Evolutionary conservation across 176 grass and related monocot genomes (phyloP).

Genomic region (Bolboschoenus planiculmis): DNA sequence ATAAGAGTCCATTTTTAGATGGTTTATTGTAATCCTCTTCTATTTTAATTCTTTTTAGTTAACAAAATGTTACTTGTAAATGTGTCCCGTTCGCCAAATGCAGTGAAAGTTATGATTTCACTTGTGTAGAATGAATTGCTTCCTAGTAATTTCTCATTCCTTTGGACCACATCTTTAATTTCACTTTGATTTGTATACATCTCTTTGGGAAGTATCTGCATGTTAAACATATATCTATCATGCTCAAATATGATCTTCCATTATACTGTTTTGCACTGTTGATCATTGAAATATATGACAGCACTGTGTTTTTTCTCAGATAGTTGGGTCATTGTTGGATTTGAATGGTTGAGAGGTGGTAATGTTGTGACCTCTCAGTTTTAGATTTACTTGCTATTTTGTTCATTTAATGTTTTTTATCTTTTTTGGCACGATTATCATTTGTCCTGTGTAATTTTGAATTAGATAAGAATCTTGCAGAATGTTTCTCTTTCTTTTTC

Average conservation of each 20-base stretch:
- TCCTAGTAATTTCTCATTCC: not conserved
- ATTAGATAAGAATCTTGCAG: not conserved
- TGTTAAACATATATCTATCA: not conserved
- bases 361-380: not conserved
- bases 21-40: constrained; percentile 10
- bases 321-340: not conserved
- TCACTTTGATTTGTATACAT: not conserved
- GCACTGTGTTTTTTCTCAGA: not conserved
- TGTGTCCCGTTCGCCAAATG: not conserved
- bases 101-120: not conserved
- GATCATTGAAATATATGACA: not conserved
- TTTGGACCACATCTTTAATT: not conserved
- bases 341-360: not conserved
- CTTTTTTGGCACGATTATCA: not conserved
- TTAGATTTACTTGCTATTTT: not conserved
- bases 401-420: not conserved
- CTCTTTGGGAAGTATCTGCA: not conserved
- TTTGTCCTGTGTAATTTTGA: not conserved
- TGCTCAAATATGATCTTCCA: not conserved
- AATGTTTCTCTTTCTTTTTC: not conserved
- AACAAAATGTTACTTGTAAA: constrained; percentile 18
- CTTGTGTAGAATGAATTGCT: not conserved
- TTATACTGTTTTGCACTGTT: not conserved
- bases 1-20: not conserved
- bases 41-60: constrained; percentile 5